These are phyloP conservation scores for Athelia psychrophila DNA, from an alignment of 1,284 basidiomycete genomes.

Conservation along the genomic window DNA sequence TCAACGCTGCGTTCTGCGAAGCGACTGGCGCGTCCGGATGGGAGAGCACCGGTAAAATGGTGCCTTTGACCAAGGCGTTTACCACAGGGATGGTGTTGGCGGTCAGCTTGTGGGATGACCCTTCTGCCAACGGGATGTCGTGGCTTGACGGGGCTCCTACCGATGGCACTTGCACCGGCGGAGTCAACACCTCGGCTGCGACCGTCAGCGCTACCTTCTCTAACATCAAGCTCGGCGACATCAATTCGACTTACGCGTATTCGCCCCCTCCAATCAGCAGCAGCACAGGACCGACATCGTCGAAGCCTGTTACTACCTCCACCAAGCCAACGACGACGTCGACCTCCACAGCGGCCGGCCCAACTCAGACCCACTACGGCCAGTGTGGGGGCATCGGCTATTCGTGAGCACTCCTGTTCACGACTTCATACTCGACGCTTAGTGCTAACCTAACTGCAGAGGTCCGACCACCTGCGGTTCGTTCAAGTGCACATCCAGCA, in stretches of 20 bases:
- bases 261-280: too few relatives aligned
- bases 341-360: slow-evolving; percentile 1
- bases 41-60: slow-evolving; percentile 40
- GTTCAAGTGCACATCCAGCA: slow-evolving; percentile 6
- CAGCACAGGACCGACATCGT: too few relatives aligned
- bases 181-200: slow-evolving; percentile 30
- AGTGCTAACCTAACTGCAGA: slow-evolving; percentile 2
- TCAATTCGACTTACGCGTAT: slow-evolving; percentile 35
- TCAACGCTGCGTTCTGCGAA: slow-evolving; percentile 38
- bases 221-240: slow-evolving; percentile 45
- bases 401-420: neutral
- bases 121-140: slow-evolving; percentile 34
- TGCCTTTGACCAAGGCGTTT: slow-evolving; percentile 42
- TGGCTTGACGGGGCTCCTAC: slow-evolving; percentile 41
- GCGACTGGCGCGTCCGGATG: slow-evolving; percentile 42
- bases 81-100: slow-evolving; percentile 51
- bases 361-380: slow-evolving; percentile 23
- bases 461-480: slow-evolving; percentile 9
- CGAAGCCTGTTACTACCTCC: neutral
- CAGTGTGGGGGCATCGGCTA: slow-evolving; percentile 15
- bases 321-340: neutral
- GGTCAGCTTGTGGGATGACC: slow-evolving; percentile 56
- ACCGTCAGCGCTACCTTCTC: slow-evolving; percentile 40
- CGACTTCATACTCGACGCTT: neutral
- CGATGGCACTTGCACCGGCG: slow-evolving; percentile 34